Evolutionary conservation across 441 rosid genomes (phyloP), one percentile per base, ranked within the genome.

Genomic region (Corymbia calophylla): DNA sequence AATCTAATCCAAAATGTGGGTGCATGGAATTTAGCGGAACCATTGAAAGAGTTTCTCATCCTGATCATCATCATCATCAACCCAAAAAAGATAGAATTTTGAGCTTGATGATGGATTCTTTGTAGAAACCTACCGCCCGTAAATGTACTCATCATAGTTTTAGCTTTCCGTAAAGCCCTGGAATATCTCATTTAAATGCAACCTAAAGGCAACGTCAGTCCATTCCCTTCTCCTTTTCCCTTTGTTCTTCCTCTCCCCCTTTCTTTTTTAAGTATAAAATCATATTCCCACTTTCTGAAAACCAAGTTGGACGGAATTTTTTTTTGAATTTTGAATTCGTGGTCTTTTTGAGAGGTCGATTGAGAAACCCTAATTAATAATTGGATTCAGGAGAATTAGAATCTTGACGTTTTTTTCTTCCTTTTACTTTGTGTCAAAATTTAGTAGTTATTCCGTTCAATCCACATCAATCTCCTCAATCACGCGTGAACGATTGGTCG

Each of bases 131-230:
- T 93, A 90, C 91, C 73, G 54, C 92, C 95, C 94, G 93, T 93
- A 95, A 92, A 92, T 91, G 94, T 89, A 88, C 68, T 88, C 93
- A 89, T 93, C 95, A 73, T 58, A 58, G 23, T 31, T n/a, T 48
- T 86, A 31, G 86, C 95, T 95, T 93, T 95, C 94, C 94, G 90
- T 92, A 93, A 94, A 93, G 95, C 90, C 91, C 87, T 62, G 9
- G 95, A 93, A 94, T 94, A 93, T 93, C 94, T 94, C 92, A 90
- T 86, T 55, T 90, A 89, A 86, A 90, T 90, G 92, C 92, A 90
- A 89, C 89, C 32, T 91, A 88, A 90, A 90, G 55, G 86, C 81
- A 88, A 87, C 87, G 58, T 86, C 60, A 86, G 64, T 60, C 66
- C 88, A 86, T 86, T 39, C 84, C 49, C n/a, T 49, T 39, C 84